These are phyloP conservation scores for Avena insularis DNA, from an alignment of 176 grass and related monocot species.

Conservation along the genomic window DNA sequence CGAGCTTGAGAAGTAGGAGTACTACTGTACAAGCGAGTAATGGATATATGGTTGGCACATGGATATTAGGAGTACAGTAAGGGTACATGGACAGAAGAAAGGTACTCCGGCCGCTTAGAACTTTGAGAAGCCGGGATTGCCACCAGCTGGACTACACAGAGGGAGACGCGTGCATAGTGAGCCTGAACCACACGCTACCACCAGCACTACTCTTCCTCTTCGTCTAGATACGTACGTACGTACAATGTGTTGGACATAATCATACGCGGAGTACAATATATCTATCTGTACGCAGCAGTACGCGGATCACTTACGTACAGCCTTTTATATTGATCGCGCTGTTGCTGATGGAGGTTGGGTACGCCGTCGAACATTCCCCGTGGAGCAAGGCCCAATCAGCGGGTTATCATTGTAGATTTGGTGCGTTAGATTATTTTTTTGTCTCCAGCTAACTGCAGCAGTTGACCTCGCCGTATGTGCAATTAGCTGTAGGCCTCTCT, in stretches of 20 bases:
- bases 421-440: not conserved
- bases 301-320: not conserved
- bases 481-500: constrained; percentile 27
- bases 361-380: constrained; percentile 45
- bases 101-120: not conserved
- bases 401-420: not conserved
- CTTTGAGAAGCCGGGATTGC: not conserved
- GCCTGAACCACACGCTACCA: not conserved
- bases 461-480: constrained; percentile 38
- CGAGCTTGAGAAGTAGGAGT: not conserved
- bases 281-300: not conserved
- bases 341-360: not conserved
- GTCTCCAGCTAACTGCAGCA: constrained; percentile 45
- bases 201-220: not conserved
- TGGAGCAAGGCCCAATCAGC: constrained; percentile 23
- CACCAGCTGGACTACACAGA: constrained; percentile 16
- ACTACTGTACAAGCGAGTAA: too few relatives aligned
- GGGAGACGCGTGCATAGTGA: not conserved
- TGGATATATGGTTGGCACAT: too few relatives aligned
- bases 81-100: not conserved
- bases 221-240: not conserved
- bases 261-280: not conserved
- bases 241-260: not conserved
- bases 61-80: not conserved
- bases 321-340: not conserved